Evolutionary conservation across 1,284 basidiomycete species (phyloP), one percentile per base, ranked within the genome.

Genomic region (Cryptococcus jaspeensis): DNA sequence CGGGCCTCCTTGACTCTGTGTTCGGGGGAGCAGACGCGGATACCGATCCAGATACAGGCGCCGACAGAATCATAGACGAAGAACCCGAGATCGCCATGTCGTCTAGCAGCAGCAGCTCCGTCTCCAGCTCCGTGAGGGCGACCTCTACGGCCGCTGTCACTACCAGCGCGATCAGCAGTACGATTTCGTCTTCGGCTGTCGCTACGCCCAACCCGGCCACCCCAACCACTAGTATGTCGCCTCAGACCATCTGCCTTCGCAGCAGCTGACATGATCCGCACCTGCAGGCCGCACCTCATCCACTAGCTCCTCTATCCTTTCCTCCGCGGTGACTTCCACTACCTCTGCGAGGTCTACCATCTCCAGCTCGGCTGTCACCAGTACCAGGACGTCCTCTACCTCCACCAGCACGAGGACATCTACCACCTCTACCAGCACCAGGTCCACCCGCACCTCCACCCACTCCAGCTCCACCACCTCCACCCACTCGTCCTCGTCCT

Each of bases 151-250:
- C 41, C 23, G 18, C 41, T 3, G 20, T 23, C 11, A 20, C 41
- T 18, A 18, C n/a, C n/a, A 43, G 41, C 9, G 5, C 41, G 11
- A 43, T 18, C 18, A 43, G 18, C 18, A 43, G n/a, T 23, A 43
- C 41, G 5, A n/a, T 23, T 23, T 43, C 41, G 6, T 43, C 41
- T 23, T 43, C 41, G 13, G 41, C 41, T n/a, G 23, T 23, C 13
- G 37, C 47, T 22, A 43, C 50, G 7, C 38, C 25, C 16, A 58
- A 58, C 35, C 56, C 51, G 15, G 56, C 56, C 32, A 58, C 56
- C 6, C 56, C 56, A 4, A 47, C 45, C 16, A 52, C 39, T 22
- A 45, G 56, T 53, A 18, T 39, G 51, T n/a, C 7, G 40, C 22
- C 7, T 16, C 8, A 12, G 22, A 16, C 8, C 15, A 32, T 32